Conservation (phyloP, 345 rosid genomes). For the Draba incana region DNA sequence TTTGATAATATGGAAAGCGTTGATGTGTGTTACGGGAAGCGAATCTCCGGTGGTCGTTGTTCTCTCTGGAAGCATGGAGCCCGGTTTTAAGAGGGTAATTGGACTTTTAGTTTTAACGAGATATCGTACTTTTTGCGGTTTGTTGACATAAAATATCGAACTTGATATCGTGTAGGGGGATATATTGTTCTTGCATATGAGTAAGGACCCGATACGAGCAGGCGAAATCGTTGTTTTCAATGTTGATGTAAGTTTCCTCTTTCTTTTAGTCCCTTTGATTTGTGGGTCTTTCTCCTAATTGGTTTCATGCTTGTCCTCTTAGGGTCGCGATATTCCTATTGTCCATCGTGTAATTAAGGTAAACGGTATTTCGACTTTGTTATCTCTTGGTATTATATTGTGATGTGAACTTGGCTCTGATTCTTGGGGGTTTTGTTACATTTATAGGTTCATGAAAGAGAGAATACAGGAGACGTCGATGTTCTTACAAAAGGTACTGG, state of each 20-base stretch:
- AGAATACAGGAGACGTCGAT: constrained; percentile 89
- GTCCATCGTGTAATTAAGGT: constrained; percentile 50
- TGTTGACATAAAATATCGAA: neutral
- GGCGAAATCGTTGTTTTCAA: constrained; percentile 75
- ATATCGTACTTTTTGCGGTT: neutral
- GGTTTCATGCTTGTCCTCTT: constrained; percentile 11
- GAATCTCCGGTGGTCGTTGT: constrained; percentile 85
- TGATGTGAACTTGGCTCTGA: constrained; percentile 12
- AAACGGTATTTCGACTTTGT: neutral
- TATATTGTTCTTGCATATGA: constrained; percentile 66
- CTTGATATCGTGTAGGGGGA: constrained; percentile 58
- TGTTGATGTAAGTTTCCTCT: constrained; percentile 48
- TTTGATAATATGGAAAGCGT: constrained; percentile 74
- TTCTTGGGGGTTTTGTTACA: constrained; percentile 8
- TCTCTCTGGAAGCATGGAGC: constrained; percentile 83
- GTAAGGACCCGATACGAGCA: constrained; percentile 66
- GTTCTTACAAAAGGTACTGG: constrained; percentile 90
- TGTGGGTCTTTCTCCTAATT: neutral
- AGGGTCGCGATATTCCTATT: constrained; percentile 49
- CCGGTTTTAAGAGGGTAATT: constrained; percentile 69
- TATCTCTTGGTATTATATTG: neutral
- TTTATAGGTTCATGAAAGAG: constrained; percentile 82
- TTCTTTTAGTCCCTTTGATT: neutral
- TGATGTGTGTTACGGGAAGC: constrained; percentile 70
- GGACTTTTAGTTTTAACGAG: neutral